Evolutionary conservation across 176 grass and related monocot species (phyloP), one percentile per base, ranked within the genome.

Genomic region (Urochloa ruziziensis): DNA sequence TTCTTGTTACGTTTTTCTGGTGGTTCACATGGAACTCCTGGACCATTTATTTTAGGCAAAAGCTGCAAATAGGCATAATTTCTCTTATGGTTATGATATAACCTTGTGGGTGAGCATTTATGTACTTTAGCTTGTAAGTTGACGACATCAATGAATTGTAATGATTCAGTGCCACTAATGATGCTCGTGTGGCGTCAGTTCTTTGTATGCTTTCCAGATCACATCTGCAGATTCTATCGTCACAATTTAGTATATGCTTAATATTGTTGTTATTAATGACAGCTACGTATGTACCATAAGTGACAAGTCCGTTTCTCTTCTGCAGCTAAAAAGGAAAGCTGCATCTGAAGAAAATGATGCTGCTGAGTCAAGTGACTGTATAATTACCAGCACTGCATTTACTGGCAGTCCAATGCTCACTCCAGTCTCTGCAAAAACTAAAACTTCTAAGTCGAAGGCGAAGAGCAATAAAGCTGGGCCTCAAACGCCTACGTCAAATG

Each of bases 401-500:
- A 18, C 77, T 32, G 56, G 75, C 77, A 94, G 84, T 80, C 88
- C 93, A 51, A 75, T 96, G 42, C 89, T 86, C 35, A 99, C 91
- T 33, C 93, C 93, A 13, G 74, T 90, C 29, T 96, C 97, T 12
- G 86, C 68, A 66, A 99, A 94, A 94, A 44, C 71, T 40, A 96
- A 91, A 75, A 77, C 75, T 58, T 86, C 86, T 56, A 96, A 89
- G 54, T 84, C 88, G 30, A 99, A 96, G 46, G 75, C 78, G 71
- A 99, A 99, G 70, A 78, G 86, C 81, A 97, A 62, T 58, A 97
- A 94, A 75, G 64, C 89, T 74, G 91, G 74, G 7, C 87, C 89
- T 80, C 93, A 83, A 87, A 96, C 93, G 8, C 93, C 93, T 61
- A 80, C 88, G 2, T 87, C 93, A 79, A 99, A 96, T 96, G 89